Base-by-base conservation (phyloP, 2,329 filamentous ascomycete species). In the Phialophora verrucosa region DNA sequence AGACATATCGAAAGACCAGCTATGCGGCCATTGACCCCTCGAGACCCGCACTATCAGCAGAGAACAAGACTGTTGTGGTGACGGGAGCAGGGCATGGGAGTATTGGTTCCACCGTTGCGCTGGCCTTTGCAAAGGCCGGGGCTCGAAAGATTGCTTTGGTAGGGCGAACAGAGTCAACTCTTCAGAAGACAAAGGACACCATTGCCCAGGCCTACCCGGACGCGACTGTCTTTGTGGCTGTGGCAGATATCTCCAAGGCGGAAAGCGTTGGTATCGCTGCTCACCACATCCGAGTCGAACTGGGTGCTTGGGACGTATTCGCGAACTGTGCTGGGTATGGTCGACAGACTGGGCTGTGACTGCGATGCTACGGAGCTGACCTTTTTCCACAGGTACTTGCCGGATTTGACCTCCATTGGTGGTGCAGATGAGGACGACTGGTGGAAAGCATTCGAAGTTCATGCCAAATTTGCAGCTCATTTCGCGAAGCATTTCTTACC, bases 41-140 rank as follows among this genome's bases (percentile, higher is more conserved):
- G 5, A 67, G 69, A 25, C 71, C 76, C 4, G 69, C 71, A 0
- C 71, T 76, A 23, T 77, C 73, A 8, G 76, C 77, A 57, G 73
- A 71, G 2, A 78, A 78, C 35, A 80, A 80, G 68, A 72, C 76
- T 4, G 77, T 84, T 47, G 78, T 89, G 63, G 82, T 89, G 59
- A 85, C 82, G 0, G 87, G 86, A 6, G 85, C 83, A 14, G 66
- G 63, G 0, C 83, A 82, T 2, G 82, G 82, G 35, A 84, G 85
- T 4, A 81, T 87, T 47, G 86, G 87, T 4, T 78, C 77, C 2
- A 79, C 81, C 12, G 84, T 82, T 3, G 85, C 85, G 0, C 70
- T 84, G 17, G 81, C 84, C 10, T 88, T 83, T 70, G 86, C 85
- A 20, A 77, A 77, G 69, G 85, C 86, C 2, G 83, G 84, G 4